phyloP scores from a whole-genome alignment of 192 early-diverging fungal species.

The Podila minutissima region DNA sequence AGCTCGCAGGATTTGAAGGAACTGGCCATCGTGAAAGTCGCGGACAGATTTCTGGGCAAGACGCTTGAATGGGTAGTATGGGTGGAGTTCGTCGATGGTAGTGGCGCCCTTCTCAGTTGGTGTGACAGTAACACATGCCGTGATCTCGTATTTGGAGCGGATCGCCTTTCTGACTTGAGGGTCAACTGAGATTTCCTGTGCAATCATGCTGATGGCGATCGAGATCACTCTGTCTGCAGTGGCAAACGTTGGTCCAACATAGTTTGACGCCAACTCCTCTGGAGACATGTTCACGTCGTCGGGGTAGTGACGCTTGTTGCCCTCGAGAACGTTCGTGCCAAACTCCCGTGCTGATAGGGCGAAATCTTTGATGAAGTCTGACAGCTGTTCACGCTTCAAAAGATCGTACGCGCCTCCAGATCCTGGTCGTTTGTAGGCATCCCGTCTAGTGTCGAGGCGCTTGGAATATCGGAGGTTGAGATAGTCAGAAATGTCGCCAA shows the following conservation, averaged over 20 bases:
- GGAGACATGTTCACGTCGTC: conserved; percentile 67
- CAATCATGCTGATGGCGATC: conserved; percentile 75
- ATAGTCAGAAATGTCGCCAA: conserved; percentile 71
- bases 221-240: conserved; percentile 58
- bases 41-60: conserved; percentile 78
- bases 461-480: conserved; percentile 66
- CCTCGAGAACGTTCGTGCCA: conserved; percentile 65
- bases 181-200: conserved; percentile 81
- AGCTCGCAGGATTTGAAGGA: conserved; percentile 78
- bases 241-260: conserved; percentile 57
- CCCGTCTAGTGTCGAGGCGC: conserved; percentile 36
- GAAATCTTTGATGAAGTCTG: conserved; percentile 55
- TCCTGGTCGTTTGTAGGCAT: conserved; percentile 54
- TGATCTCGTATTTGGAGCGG: conserved; percentile 72
- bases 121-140: conserved; percentile 75
- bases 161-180: conserved; percentile 83
- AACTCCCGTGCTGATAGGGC: conserved; percentile 69
- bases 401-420: conserved; percentile 48
- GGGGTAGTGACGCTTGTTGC: conserved; percentile 66
- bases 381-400: conserved; percentile 51
- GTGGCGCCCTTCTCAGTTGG: conserved; percentile 84
- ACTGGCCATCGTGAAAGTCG: conserved; percentile 78
- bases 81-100: conserved; percentile 82
- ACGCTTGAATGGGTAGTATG: conserved; percentile 89
- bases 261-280: conserved; percentile 61